Conservation (phyloP, 768 basidiomycete species). For the Suillus alpinus region DNA sequence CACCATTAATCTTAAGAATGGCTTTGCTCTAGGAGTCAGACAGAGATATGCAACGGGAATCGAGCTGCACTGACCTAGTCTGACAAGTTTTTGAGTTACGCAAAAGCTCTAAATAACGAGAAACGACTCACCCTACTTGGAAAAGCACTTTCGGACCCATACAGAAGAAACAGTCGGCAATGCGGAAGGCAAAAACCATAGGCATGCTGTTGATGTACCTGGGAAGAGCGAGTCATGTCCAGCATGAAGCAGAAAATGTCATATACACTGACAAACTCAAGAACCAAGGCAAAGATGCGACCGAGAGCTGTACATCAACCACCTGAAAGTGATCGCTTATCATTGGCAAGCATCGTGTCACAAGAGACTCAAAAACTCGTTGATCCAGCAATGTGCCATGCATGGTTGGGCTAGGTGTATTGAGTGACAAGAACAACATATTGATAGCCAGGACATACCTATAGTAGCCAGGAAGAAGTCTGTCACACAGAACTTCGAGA, state of each 20-base stretch:
- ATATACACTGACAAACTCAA: slow-evolving; percentile 76
- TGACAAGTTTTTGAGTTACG: slow-evolving; percentile 24
- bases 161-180: slow-evolving; percentile 96
- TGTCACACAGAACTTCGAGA: slow-evolving; percentile 90
- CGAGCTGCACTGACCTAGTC: slow-evolving; percentile 48
- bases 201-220: slow-evolving; percentile 94
- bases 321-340: slow-evolving; percentile 89
- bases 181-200: slow-evolving; percentile 96
- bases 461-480: slow-evolving; percentile 96
- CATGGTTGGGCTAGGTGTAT: slow-evolving; percentile 79
- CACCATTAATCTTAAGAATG: slow-evolving; percentile 96
- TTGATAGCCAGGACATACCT: slow-evolving; percentile 49
- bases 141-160: slow-evolving; percentile 99
- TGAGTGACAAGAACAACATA: neutral
- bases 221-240: slow-evolving; percentile 5
- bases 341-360: slow-evolving; percentile 84
- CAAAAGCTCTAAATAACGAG: slow-evolving; percentile 1
- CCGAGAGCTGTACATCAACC: slow-evolving; percentile 95
- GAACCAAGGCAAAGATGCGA: slow-evolving; percentile 98
- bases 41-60: neutral
- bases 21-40: slow-evolving; percentile 46
- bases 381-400: slow-evolving; percentile 99
- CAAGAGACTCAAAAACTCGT: slow-evolving; percentile 93
- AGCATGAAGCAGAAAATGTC: neutral
- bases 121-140: slow-evolving; percentile 79